These are phyloP conservation scores for Euphrasia arctica DNA, from an alignment of 305 asterid species.

Conservation along the genomic window DNA sequence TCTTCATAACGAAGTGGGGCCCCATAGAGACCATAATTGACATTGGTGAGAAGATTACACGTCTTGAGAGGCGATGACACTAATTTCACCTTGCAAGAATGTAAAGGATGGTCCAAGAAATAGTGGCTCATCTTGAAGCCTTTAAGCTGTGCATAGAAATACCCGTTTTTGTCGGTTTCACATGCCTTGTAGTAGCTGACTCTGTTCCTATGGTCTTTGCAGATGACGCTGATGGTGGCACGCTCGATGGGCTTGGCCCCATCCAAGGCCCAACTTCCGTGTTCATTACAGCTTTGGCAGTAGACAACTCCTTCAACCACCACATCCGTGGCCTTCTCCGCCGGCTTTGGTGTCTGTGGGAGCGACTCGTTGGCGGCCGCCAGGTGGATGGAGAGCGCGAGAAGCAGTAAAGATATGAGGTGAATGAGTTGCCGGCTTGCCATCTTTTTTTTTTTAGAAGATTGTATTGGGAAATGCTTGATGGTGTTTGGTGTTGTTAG, in stretches of 20 bases:
- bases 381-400: slow-evolving; percentile 29
- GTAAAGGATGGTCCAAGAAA: slow-evolving; percentile 83
- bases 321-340: slow-evolving; percentile 39
- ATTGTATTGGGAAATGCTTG: slow-evolving; percentile 25
- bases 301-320: slow-evolving; percentile 76
- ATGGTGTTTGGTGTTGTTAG: slow-evolving; percentile 10
- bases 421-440: slow-evolving; percentile 43
- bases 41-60: slow-evolving; percentile 62
- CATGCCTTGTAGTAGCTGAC: slow-evolving; percentile 73
- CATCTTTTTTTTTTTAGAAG: slow-evolving; percentile 32
- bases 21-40: slow-evolving; percentile 72
- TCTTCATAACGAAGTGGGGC: slow-evolving; percentile 64
- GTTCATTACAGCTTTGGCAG: slow-evolving; percentile 63
- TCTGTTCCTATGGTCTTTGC: slow-evolving; percentile 65
- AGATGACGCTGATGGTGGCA: slow-evolving; percentile 67
- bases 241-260: slow-evolving; percentile 52
- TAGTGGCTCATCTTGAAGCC: slow-evolving; percentile 66
- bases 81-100: slow-evolving; percentile 66
- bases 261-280: slow-evolving; percentile 58
- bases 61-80: slow-evolving; percentile 62
- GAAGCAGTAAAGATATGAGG: slow-evolving; percentile 34
- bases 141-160: slow-evolving; percentile 69
- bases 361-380: slow-evolving; percentile 28
- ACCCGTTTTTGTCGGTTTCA: slow-evolving; percentile 52
- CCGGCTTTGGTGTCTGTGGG: slow-evolving; percentile 27